Evolutionary conservation across 2,329 filamentous ascomycete genomes (phyloP).

Genomic region (Didymella lethalis): DNA sequence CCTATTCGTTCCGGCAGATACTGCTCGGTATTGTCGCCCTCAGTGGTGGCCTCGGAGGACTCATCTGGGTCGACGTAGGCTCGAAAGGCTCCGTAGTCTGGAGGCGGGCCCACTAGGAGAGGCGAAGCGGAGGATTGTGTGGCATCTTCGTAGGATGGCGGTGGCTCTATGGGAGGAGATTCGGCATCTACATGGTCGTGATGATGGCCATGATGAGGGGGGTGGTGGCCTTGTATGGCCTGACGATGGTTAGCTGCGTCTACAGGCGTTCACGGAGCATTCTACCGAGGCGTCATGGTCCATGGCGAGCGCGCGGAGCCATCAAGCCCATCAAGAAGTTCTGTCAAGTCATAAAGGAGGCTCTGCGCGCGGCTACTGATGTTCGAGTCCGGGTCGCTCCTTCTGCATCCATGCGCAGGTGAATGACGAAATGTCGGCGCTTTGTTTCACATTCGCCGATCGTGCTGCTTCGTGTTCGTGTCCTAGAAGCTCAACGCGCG

Average conservation of each 20-base stretch:
- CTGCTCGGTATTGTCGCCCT: conserved; percentile 34
- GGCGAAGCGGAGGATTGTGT: conserved; percentile 35
- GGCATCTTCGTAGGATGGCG: conserved; percentile 47
- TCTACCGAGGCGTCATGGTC: conserved; percentile 4
- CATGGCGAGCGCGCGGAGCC: conserved; percentile 16
- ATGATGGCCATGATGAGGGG: conserved; percentile 24
- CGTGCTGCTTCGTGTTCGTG: conserved; percentile 29
- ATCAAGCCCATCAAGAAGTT: conserved; percentile 2
- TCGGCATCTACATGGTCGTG: conserved; percentile 16
- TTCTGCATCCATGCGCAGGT: conserved; percentile 29
- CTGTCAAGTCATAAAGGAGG: conserved; percentile 12
- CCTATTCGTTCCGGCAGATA: conserved; percentile 42
- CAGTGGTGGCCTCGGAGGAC: conserved; percentile 43
- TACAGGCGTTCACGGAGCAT: conserved; percentile 1
- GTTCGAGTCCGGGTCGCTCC: conserved; percentile 21
- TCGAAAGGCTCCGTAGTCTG: conserved; percentile 43
- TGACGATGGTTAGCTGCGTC: conserved; percentile 19
- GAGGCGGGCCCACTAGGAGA: conserved; percentile 41
- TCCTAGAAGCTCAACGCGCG: conserved; percentile 5
- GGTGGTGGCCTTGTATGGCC: conserved; percentile 20
- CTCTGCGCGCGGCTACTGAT: background rate
- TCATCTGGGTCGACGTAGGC: conserved; percentile 39
- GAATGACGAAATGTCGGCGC: conserved; percentile 23
- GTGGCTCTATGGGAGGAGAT: conserved; percentile 36
- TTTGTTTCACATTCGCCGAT: conserved; percentile 22